phyloP scores from a whole-genome alignment of 441 rosid species.

The Populus hybrid region DNA sequence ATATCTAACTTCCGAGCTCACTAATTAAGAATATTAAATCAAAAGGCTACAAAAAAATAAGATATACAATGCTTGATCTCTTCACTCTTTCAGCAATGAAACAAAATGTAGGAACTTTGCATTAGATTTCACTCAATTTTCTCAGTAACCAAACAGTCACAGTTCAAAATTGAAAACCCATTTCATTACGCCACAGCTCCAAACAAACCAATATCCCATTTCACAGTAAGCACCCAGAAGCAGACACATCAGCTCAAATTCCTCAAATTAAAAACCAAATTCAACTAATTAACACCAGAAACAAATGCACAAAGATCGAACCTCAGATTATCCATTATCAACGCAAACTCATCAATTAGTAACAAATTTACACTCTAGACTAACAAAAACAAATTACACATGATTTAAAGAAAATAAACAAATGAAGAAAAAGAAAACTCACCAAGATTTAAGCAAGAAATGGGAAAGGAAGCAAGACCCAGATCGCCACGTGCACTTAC shows the following conservation, averaged over 20 bases:
- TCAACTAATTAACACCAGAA: constrained; percentile 23
- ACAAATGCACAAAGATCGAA: constrained; percentile 43
- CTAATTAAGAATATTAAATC: constrained; percentile 10
- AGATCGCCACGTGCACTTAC: constrained; percentile 51
- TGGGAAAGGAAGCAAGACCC: constrained; percentile 40
- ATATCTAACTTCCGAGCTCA: not conserved
- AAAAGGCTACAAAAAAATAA: constrained; percentile 10
- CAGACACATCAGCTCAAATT: constrained; percentile 14
- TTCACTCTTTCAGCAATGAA: constrained; percentile 23
- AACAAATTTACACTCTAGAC: constrained; percentile 11
- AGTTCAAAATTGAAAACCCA: not conserved
- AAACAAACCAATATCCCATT: constrained; percentile 17
- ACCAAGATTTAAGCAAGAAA: constrained; percentile 47
- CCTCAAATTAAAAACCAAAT: constrained; percentile 24
- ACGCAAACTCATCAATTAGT: constrained; percentile 16
- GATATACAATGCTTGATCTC: constrained; percentile 14
- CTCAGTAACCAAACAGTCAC: constrained; percentile 26
- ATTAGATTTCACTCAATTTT: constrained; percentile 22
- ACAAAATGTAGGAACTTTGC: constrained; percentile 3
- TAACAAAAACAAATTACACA: not conserved
- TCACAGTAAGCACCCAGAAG: constrained; percentile 2
- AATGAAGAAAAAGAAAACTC: constrained; percentile 27
- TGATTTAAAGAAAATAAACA: constrained; percentile 15
- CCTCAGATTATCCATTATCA: constrained; percentile 22
- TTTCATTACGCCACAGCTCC: not conserved